A percentile compares a stretch with the other conserved stretches of the same genome.
Evolutionary conservation across 805 yeast genomes (phyloP).

Genomic region (Saturnispora galanensis): DNA sequence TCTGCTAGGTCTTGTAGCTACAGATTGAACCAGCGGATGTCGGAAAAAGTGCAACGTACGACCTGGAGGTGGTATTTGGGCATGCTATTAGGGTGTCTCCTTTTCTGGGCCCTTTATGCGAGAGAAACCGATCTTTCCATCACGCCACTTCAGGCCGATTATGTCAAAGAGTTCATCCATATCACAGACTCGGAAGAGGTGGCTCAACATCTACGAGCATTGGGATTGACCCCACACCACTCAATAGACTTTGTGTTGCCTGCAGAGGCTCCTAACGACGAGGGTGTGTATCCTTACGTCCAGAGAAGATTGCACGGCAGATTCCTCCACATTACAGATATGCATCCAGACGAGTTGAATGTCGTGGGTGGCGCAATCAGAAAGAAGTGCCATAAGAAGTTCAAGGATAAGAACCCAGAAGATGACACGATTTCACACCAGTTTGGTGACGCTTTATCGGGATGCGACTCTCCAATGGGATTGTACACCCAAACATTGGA

Average conservation of each 20-base stretch:
- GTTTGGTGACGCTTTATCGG: constrained; percentile 65
- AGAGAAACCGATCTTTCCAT: too few relatives aligned
- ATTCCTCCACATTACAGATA: constrained; percentile 77
- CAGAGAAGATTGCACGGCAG: constrained; percentile 48
- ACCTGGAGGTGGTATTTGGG: too few relatives aligned
- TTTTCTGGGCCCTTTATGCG: too few relatives aligned
- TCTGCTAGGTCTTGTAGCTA: too few relatives aligned
- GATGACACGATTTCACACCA: constrained; percentile 42
- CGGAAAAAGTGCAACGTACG: too few relatives aligned
- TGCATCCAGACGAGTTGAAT: constrained; percentile 75
- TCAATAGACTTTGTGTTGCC: constrained; percentile 22
- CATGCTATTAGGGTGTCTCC: too few relatives aligned
- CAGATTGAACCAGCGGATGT: too few relatives aligned
- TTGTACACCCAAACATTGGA: constrained; percentile 52
- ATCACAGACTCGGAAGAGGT: constrained; percentile 15
- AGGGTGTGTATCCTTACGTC: constrained; percentile 7
- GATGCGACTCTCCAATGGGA: constrained; percentile 67
- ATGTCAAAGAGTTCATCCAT: not conserved
- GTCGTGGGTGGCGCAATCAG: constrained; percentile 39
- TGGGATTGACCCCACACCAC: constrained; percentile 34
- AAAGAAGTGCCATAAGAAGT: constrained; percentile 43
- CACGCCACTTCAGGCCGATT: not conserved
- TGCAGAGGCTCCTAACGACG: constrained; percentile 7
- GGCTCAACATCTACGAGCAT: constrained; percentile 21
- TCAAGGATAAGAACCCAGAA: constrained; percentile 25